phyloP scores from a whole-genome alignment of 176 grass and related monocot species.

The Microstegium vimineum region DNA sequence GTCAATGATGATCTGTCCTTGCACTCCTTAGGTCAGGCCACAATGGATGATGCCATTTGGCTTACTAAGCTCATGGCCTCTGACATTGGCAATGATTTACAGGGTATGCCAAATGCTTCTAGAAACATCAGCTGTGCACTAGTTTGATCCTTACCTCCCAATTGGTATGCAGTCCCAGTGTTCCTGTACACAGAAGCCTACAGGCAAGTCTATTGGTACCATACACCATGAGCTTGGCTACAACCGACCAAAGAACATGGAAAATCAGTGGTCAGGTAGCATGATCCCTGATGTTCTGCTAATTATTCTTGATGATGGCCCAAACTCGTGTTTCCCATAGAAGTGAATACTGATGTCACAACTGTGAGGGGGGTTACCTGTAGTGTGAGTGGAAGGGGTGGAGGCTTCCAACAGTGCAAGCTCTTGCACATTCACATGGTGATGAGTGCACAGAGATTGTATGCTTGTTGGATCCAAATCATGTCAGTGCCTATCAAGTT shows the following conservation, averaged over 20 bases:
- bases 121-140: background rate
- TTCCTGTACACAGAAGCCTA: constrained; percentile 60
- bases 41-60: constrained; percentile 45
- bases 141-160: background rate
- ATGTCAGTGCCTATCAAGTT: constrained; percentile 37
- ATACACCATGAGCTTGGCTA: constrained; percentile 55
- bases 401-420: too few species aligned
- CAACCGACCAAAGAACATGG: constrained; percentile 37
- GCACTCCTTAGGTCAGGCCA: constrained; percentile 51
- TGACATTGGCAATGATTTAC: constrained; percentile 43
- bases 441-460: constrained; percentile 34
- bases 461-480: constrained; percentile 16
- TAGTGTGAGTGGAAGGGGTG: constrained; percentile 42
- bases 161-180: constrained; percentile 48
- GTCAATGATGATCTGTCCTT: constrained; percentile 31
- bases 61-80: constrained; percentile 48
- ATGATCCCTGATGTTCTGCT: constrained; percentile 27
- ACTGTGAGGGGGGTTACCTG: constrained; percentile 50
- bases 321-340: constrained; percentile 5
- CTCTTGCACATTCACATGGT: constrained; percentile 48
- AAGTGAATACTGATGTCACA: constrained; percentile 39
- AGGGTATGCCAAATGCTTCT: constrained; percentile 28
- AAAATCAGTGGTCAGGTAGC: constrained; percentile 47
- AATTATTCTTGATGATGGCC: constrained; percentile 42
- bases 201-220: constrained; percentile 31